Conservation (phyloP, 352 stramenopile genomes). For the Globisporangium carolinianum region DNA sequence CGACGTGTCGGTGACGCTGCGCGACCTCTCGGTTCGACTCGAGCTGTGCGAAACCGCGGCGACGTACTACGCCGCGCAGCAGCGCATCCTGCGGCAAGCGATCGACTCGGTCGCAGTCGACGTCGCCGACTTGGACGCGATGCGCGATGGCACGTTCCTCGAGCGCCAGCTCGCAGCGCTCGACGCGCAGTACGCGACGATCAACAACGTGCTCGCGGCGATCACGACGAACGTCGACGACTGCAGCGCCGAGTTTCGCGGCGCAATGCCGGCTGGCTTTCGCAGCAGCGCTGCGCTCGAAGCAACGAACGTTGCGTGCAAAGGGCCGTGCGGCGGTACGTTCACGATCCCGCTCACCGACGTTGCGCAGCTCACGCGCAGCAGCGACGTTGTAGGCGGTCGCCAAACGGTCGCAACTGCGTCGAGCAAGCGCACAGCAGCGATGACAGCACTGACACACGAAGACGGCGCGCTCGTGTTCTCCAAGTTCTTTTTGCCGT, state of each 20-base stretch:
- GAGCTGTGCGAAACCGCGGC: slow-evolving; percentile 49
- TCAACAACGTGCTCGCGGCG: slow-evolving; percentile 43
- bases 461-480: slow-evolving; percentile 57
- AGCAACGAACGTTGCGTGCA: slow-evolving; percentile 48
- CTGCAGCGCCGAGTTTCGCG: slow-evolving; percentile 48
- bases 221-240: slow-evolving; percentile 60
- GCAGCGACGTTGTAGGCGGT: background rate
- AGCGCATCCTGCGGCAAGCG: slow-evolving; percentile 59
- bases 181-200: slow-evolving; percentile 49
- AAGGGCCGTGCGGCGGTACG: slow-evolving; percentile 51
- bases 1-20: slow-evolving; percentile 57
- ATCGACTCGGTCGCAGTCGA: slow-evolving; percentile 60
- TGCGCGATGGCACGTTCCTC: slow-evolving; percentile 51
- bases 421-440: slow-evolving; percentile 1
- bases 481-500: slow-evolving; percentile 38
- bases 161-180: slow-evolving; percentile 43
- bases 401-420: background rate
- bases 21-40: slow-evolving; percentile 55
- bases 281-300: slow-evolving; percentile 47
- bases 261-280: slow-evolving; percentile 44
- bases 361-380: slow-evolving; percentile 19
- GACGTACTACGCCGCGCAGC: slow-evolving; percentile 49
- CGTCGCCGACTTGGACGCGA: slow-evolving; percentile 40
- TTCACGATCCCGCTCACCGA: slow-evolving; percentile 56
- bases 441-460: slow-evolving; percentile 29